Percentiles rank a stretch among this genome's conserved stretches.
These are phyloP conservation scores for Chrysanthemum lavandulifolium DNA, from an alignment of 129 eudicot genomes.

Conservation along the genomic window DNA sequence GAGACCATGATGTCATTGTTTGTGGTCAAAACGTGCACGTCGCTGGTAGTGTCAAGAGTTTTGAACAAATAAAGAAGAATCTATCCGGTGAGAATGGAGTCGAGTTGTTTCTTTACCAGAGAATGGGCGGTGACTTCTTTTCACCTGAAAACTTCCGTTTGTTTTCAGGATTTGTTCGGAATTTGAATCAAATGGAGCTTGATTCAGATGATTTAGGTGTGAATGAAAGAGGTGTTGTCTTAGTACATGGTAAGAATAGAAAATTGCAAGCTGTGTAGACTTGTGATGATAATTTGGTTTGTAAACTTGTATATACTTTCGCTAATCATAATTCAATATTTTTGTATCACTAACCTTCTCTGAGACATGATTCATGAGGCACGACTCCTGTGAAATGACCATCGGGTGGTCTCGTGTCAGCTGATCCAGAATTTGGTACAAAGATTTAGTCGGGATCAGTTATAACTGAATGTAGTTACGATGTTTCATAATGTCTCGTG, in stretches of 20 bases:
- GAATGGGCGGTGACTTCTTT: constrained; percentile 88
- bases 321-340: constrained; percentile 12
- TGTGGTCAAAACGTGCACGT: constrained; percentile 57
- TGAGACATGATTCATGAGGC: too few relatives aligned
- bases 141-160: constrained; percentile 71
- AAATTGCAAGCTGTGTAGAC: constrained; percentile 50
- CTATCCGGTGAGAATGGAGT: constrained; percentile 44
- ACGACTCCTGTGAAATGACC: too few relatives aligned
- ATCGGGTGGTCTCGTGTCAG: too few relatives aligned
- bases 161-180: constrained; percentile 56
- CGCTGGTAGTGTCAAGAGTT: constrained; percentile 33
- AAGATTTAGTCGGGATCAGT: too few relatives aligned
- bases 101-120: constrained; percentile 67
- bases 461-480: too few relatives aligned
- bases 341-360: background rate
- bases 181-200: constrained; percentile 38
- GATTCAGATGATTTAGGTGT: constrained; percentile 59
- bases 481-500: too few relatives aligned
- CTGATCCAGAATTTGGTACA: too few relatives aligned
- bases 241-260: constrained; percentile 32
- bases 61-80: constrained; percentile 61
- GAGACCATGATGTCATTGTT: constrained; percentile 39
- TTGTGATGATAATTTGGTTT: background rate
- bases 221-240: constrained; percentile 26
- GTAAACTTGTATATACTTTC: constrained; percentile 22